These are phyloP conservation scores for Pilatotrama ljubarskyi DNA, from an alignment of 768 basidiomycete genomes.

Conservation along the genomic window DNA sequence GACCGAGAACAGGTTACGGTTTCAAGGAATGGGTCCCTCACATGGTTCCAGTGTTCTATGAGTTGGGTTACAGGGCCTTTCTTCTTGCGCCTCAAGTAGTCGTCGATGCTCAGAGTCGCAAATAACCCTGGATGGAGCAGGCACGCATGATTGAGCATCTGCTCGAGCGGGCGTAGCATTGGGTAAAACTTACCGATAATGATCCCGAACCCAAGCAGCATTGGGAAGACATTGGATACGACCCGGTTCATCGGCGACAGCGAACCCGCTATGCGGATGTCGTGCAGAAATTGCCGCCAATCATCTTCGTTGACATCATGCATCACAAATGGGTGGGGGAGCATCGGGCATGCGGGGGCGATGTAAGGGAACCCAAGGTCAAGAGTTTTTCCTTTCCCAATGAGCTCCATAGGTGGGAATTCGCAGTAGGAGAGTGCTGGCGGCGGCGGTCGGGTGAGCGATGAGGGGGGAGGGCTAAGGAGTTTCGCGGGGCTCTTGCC, in stretches of 20 bases:
- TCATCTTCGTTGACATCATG: slow-evolving; percentile 50
- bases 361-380: slow-evolving; percentile 45
- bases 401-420: slow-evolving; percentile 35
- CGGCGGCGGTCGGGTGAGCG: slow-evolving; percentile 15
- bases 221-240: slow-evolving; percentile 6
- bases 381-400: slow-evolving; percentile 36
- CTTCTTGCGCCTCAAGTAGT: slow-evolving; percentile 39
- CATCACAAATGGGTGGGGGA: slow-evolving; percentile 47
- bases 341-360: slow-evolving; percentile 39
- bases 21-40: slow-evolving; percentile 25
- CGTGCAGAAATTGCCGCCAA: slow-evolving; percentile 37
- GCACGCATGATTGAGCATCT: too few species aligned
- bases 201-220: slow-evolving; percentile 3
- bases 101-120: slow-evolving; percentile 15
- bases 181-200: background rate
- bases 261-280: slow-evolving; percentile 18
- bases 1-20: too few species aligned
- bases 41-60: slow-evolving; percentile 54
- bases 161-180: background rate
- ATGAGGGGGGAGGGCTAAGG: slow-evolving; percentile 19
- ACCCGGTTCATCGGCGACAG: slow-evolving; percentile 20
- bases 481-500: slow-evolving; percentile 16
- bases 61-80: slow-evolving; percentile 40
- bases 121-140: slow-evolving; percentile 29
- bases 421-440: background rate